Evolutionary conservation across 2,329 filamentous ascomycete species (phyloP).

Genomic region (Penicillium sp.): DNA sequence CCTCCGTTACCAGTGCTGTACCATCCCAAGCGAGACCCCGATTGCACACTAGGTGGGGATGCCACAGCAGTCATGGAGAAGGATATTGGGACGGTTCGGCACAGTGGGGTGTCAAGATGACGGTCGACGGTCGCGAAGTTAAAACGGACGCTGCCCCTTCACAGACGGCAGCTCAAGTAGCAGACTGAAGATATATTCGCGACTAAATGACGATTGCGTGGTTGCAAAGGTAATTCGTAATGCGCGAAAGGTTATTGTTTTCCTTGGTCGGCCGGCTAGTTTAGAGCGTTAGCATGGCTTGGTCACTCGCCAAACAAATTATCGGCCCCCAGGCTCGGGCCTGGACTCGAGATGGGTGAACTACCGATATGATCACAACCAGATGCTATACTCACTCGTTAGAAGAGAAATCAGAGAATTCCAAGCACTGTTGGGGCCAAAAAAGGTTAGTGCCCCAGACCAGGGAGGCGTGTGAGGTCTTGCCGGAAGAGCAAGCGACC

Average conservation of each 20-base stretch:
- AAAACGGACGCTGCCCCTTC: slow-evolving; percentile 1
- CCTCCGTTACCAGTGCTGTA: slow-evolving; percentile 52
- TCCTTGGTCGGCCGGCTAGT: slow-evolving; percentile 21
- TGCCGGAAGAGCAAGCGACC: slow-evolving; percentile 28
- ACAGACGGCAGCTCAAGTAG: not conserved
- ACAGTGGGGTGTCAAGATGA: slow-evolving; percentile 8
- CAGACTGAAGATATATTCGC: not conserved
- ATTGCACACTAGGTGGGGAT: slow-evolving; percentile 59
- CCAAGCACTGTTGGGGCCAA: slow-evolving; percentile 12
- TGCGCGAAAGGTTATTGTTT: slow-evolving; percentile 12
- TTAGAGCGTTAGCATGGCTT: slow-evolving; percentile 30
- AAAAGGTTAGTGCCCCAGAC: slow-evolving; percentile 21
- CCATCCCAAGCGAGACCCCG: slow-evolving; percentile 58
- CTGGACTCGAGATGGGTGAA: slow-evolving; percentile 1
- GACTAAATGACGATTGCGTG: not conserved
- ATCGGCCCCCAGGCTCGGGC: slow-evolving; percentile 2
- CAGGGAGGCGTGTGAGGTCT: slow-evolving; percentile 31
- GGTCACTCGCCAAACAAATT: slow-evolving; percentile 20
- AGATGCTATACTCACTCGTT: slow-evolving; percentile 10
- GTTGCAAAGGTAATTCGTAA: not conserved
- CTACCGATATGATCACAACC: not conserved
- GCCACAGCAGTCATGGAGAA: slow-evolving; percentile 62
- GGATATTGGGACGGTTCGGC: slow-evolving; percentile 17
- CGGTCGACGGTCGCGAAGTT: slow-evolving; percentile 11
- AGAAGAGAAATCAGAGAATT: slow-evolving; percentile 6